A percentile compares a stretch with the other conserved stretches of the same genome.
Conservation (phyloP, 2,329 filamentous ascomycete genomes). For the Corynespora cassiicola region DNA sequence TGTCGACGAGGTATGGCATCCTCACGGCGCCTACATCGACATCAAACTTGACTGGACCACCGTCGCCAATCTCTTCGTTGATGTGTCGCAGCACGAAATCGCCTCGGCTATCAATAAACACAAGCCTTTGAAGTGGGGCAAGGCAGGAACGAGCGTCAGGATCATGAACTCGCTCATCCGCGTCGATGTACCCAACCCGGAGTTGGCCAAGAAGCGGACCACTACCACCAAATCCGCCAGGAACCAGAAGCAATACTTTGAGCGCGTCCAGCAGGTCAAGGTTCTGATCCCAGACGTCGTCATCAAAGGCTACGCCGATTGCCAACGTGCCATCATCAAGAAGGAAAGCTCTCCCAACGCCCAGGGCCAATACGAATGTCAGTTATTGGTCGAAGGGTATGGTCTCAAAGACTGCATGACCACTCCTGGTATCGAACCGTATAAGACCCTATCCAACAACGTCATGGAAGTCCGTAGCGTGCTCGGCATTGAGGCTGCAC, state of each 20-base stretch:
- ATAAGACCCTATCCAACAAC: slow-evolving; percentile 77
- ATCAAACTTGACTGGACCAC: slow-evolving; percentile 82
- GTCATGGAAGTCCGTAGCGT: slow-evolving; percentile 89
- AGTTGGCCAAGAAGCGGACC: slow-evolving; percentile 31
- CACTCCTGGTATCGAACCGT: slow-evolving; percentile 87
- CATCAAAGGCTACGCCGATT: slow-evolving; percentile 88
- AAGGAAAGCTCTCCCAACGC: slow-evolving; percentile 73
- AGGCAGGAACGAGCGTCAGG: slow-evolving; percentile 64
- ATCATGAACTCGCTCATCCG: slow-evolving; percentile 64
- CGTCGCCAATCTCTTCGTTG: slow-evolving; percentile 81
- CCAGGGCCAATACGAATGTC: slow-evolving; percentile 63
- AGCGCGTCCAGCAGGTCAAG: slow-evolving; percentile 85
- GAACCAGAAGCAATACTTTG: slow-evolving; percentile 68
- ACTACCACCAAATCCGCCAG: slow-evolving; percentile 35
- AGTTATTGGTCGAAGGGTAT: slow-evolving; percentile 88
- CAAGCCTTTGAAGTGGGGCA: slow-evolving; percentile 80
- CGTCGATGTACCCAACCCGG: slow-evolving; percentile 68
- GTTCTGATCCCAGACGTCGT: slow-evolving; percentile 81
- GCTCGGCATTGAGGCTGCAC: slow-evolving; percentile 92
- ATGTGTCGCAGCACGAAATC: slow-evolving; percentile 77
- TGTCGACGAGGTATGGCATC: slow-evolving; percentile 89
- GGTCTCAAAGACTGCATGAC: slow-evolving; percentile 89
- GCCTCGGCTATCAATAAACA: slow-evolving; percentile 76
- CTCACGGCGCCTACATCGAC: slow-evolving; percentile 75
- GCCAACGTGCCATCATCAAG: slow-evolving; percentile 86